Percentiles rank a stretch among this genome's conserved stretches.
phyloP scores from a whole-genome alignment of 2,329 filamentous ascomycete species.

The Colletotrichum euphorbiae region DNA sequence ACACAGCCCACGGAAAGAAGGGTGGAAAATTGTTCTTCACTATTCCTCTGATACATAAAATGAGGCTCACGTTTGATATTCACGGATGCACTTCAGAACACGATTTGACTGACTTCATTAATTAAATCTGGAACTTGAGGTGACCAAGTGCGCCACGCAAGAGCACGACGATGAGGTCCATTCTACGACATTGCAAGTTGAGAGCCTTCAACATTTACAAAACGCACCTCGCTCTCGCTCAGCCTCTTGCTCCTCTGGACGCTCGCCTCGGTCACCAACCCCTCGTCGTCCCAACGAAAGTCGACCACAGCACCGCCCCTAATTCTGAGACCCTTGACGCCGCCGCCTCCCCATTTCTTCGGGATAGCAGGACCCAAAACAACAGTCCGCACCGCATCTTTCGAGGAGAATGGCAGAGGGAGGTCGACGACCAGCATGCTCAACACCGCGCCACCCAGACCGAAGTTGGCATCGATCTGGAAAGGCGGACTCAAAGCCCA shows the following conservation, averaged over 20 bases:
- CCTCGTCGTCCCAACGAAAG: conserved; percentile 56
- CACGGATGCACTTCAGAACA: no score
- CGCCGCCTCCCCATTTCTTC: conserved; percentile 55
- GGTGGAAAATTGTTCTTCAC: no score
- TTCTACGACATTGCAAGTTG: background rate
- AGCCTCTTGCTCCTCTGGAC: background rate
- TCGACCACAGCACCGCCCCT: conserved; percentile 57
- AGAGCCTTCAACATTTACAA: conserved; percentile 38
- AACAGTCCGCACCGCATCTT: conserved; percentile 48
- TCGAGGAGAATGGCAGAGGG: conserved; percentile 45
- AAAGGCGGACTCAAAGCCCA: conserved; percentile 58
- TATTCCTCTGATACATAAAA: no score
- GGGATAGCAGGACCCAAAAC: conserved; percentile 62
- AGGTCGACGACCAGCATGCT: conserved; percentile 65
- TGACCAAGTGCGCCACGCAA: no score
- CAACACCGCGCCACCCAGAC: conserved; percentile 60
- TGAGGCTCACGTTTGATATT: no score
- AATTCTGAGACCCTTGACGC: conserved; percentile 56
- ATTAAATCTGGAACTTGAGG: no score
- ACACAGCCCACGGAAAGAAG: no score
- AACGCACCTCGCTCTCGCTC: conserved; percentile 17
- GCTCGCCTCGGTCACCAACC: conserved; percentile 47
- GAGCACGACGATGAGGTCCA: no score
- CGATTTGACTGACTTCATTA: no score
- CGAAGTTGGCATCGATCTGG: conserved; percentile 71